Base-by-base conservation (phyloP, 2,329 filamentous ascomycete species). In the Pseudohalonectria lignicola region DNA sequence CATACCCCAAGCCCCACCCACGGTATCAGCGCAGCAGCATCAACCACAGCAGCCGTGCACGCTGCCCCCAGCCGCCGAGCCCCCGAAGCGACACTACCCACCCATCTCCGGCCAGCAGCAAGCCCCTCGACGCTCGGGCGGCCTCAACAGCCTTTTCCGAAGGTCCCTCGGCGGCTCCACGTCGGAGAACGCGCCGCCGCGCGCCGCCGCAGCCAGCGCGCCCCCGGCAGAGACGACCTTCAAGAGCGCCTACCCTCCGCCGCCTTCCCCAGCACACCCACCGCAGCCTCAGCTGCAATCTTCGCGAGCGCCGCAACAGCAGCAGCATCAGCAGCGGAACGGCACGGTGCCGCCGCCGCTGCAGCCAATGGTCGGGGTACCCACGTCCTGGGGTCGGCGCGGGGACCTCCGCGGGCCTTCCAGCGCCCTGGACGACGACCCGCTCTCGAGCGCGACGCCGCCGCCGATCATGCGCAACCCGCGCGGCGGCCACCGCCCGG, bases 391-490 rank as follows among this genome's bases (percentile, higher is more conserved):
- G 59, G 53, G 53, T 6, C 56, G 53, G 37, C 54, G 62, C 13
- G 53, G 46, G 12, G 53, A 56, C 3, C 41, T 53, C 1, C 41
- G n/a, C n/a, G n/a, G n/a, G n/a, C n/a, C n/a, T n/a, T n/a, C n/a
- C n/a, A n/a, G 31, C 3, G 17, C 31, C 15, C 9, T 46, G 0
- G 64, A 65, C 1, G 65, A 69, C 4, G 66, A 70, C 9, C 41
- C 43, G 2, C 51, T 61, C 4, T 52, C 57, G 2, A 65, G 71
- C 21, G 67, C 69, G 1, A 76, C 72, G 7, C 72, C 72, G 3
- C 72, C 72, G 4, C 72, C 72, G 2, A 76, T 76, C 36, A 53
- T 67, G 57, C 61, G 71, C 13, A 69, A 65, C 36, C 56, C 47
- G 1, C 39, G 49, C 7, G 17, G 23, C 19, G 28, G 28, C 10